A percentile compares a stretch with the other conserved stretches of the same genome.
These are phyloP conservation scores for Plantago major DNA, from an alignment of 257 asterid species.

Conservation along the genomic window DNA sequence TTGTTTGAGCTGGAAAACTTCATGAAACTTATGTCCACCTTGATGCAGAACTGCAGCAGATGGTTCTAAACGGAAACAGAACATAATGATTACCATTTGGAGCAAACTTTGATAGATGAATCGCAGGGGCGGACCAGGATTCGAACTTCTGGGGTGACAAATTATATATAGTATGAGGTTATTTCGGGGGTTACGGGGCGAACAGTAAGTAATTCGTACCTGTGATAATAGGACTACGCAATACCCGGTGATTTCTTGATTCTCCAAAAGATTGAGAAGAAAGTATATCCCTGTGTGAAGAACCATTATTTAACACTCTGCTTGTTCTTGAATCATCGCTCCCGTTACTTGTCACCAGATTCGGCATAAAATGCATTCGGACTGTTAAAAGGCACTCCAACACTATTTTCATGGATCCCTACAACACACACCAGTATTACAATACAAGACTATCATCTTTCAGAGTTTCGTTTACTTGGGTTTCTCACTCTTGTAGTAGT, in stretches of 20 bases:
- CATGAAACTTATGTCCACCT: constrained; percentile 68
- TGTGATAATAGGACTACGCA: background rate
- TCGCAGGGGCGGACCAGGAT: too few relatives aligned
- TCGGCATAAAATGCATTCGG: constrained; percentile 44
- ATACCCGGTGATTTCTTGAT: constrained; percentile 39
- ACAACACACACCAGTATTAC: constrained; percentile 12
- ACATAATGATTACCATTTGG: background rate
- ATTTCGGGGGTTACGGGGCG: too few relatives aligned
- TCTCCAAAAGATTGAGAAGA: constrained; percentile 52
- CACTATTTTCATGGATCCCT: constrained; percentile 81
- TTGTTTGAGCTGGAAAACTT: constrained; percentile 77
- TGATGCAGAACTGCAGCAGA: constrained; percentile 43
- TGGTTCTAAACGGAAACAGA: constrained; percentile 29
- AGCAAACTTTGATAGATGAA: too few relatives aligned
- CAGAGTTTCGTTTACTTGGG: too few relatives aligned
- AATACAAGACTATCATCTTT: background rate
- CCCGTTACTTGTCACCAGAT: constrained; percentile 33
- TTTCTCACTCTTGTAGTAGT: too few relatives aligned
- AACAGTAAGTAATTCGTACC: background rate
- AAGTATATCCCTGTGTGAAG: constrained; percentile 15
- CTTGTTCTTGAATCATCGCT: constrained; percentile 37
- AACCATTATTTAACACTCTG: constrained; percentile 15
- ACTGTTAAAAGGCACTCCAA: constrained; percentile 71
- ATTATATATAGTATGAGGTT: background rate
- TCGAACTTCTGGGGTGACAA: background rate